Percentiles rank a stretch among this genome's conserved stretches.
phyloP scores from a whole-genome alignment of 805 yeast genomes.

The Brettanomyces anomalus region DNA sequence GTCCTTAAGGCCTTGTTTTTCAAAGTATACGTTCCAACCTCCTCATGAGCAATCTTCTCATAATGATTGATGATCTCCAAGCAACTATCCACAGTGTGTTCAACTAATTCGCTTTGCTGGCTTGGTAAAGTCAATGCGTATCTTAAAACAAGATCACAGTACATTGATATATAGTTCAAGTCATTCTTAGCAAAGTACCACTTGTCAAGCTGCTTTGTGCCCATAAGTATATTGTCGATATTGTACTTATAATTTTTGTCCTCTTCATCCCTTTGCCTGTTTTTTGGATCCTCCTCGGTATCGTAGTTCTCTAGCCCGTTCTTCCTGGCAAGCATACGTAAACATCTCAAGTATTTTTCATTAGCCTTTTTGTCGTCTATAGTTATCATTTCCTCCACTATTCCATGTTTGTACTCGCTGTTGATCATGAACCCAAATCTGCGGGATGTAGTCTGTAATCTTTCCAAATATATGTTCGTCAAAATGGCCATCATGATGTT shows the following conservation, averaged over 20 bases:
- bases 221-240: conserved; percentile 9
- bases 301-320: conserved; percentile 19
- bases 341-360: conserved; percentile 21
- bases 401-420: conserved; percentile 26
- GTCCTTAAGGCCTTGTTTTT: conserved; percentile 28
- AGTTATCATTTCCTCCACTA: conserved; percentile 29
- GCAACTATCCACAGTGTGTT: conserved; percentile 20
- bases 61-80: conserved; percentile 23
- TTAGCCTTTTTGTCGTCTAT: conserved; percentile 27
- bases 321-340: conserved; percentile 23
- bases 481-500: conserved; percentile 26
- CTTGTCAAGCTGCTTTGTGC: conserved; percentile 15
- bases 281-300: conserved; percentile 8
- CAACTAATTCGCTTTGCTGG: conserved; percentile 15
- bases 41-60: conserved; percentile 14
- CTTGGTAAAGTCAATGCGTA: conserved; percentile 28
- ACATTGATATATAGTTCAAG: conserved; percentile 23
- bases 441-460: conserved; percentile 19
- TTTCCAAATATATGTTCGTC: conserved; percentile 22
- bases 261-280: conserved; percentile 17
- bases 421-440: conserved; percentile 21
- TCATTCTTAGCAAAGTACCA: conserved; percentile 23
- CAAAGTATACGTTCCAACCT: conserved; percentile 19
- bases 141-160: conserved; percentile 31
- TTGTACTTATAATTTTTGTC: conserved; percentile 23